phyloP scores from a whole-genome alignment of 495 filamentous ascomycete genomes.

The Aspergillus steynii region DNA sequence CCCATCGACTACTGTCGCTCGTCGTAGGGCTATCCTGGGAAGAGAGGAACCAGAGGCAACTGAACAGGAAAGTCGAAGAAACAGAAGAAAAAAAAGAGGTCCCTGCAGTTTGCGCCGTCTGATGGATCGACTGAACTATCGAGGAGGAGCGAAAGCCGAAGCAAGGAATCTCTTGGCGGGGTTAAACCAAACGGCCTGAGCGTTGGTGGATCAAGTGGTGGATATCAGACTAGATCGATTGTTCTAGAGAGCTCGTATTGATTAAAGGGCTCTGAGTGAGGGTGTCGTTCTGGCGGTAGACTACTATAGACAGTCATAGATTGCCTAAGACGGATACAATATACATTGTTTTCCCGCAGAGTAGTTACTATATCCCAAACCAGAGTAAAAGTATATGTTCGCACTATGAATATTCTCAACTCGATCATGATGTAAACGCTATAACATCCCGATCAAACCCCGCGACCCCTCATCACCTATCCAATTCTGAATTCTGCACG shows the following conservation, averaged over 20 bases:
- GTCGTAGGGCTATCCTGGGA: neutral
- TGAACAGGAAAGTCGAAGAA: too few relatives aligned
- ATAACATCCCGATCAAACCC: constrained; percentile 4
- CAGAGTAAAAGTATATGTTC: too few relatives aligned
- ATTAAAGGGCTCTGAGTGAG: too few relatives aligned
- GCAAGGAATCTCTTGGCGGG: constrained; percentile 5
- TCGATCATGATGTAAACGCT: neutral
- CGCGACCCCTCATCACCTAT: neutral
- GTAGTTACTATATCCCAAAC: too few relatives aligned
- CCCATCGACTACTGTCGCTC: constrained; percentile 14
- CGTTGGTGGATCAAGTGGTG: neutral
- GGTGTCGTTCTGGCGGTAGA: too few relatives aligned
- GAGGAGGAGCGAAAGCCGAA: neutral
- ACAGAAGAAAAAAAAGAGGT: neutral
- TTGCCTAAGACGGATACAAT: too few relatives aligned
- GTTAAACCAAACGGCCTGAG: constrained; percentile 9
- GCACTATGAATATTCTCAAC: too few relatives aligned
- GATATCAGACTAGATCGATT: neutral
- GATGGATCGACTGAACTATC: constrained; percentile 11
- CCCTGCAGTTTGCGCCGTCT: neutral
- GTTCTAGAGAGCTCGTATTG: neutral
- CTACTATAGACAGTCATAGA: too few relatives aligned
- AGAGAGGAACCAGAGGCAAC: neutral
- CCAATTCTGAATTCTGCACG: constrained; percentile 4
- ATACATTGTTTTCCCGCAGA: too few relatives aligned